phyloP scores from a whole-genome alignment of 2,329 filamentous ascomycete genomes.

The Scleromitrula shiraiana region DNA sequence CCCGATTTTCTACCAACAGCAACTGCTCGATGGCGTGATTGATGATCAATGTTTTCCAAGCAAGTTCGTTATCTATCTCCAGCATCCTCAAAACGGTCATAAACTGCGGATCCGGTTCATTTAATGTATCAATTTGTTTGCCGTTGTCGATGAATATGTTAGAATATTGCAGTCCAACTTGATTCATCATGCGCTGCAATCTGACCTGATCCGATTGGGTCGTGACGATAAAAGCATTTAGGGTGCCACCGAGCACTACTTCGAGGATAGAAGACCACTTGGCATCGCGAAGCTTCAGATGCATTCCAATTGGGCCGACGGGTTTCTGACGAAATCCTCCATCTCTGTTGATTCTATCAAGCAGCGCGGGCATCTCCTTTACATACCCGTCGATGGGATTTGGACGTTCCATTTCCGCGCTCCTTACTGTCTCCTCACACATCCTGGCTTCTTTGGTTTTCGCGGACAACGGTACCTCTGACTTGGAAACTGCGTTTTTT shows the following conservation, averaged over 20 bases:
- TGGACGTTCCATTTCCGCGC: slow-evolving; percentile 48
- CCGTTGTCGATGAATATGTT: slow-evolving; percentile 58
- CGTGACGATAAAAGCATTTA: slow-evolving; percentile 76
- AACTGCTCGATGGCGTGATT: slow-evolving; percentile 76
- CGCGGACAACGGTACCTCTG: slow-evolving; percentile 27
- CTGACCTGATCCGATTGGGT: slow-evolving; percentile 67
- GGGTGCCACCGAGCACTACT: slow-evolving; percentile 56
- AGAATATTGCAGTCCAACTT: slow-evolving; percentile 37
- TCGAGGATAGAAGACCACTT: slow-evolving; percentile 82
- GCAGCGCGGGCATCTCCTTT: slow-evolving; percentile 50
- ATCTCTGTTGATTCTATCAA: slow-evolving; percentile 64
- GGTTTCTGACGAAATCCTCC: slow-evolving; percentile 61
- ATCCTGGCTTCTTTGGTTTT: slow-evolving; percentile 48
- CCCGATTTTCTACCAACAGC: slow-evolving; percentile 62
- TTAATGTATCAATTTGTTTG: slow-evolving; percentile 47
- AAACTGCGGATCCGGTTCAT: slow-evolving; percentile 66
- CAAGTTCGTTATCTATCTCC: slow-evolving; percentile 70
- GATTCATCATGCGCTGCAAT: slow-evolving; percentile 58
- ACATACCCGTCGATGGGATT: slow-evolving; percentile 59
- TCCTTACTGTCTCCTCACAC: slow-evolving; percentile 41
- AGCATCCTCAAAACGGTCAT: slow-evolving; percentile 75
- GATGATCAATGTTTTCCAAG: slow-evolving; percentile 78
- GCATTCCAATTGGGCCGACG: slow-evolving; percentile 73
- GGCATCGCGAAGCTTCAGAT: slow-evolving; percentile 68
- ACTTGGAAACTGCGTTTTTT: slow-evolving; percentile 28